Percentiles rank a stretch among this genome's conserved stretches.
These are phyloP conservation scores for Wallacemonas sp. DNA, from an alignment of 208 protist species.

Conservation along the genomic window DNA sequence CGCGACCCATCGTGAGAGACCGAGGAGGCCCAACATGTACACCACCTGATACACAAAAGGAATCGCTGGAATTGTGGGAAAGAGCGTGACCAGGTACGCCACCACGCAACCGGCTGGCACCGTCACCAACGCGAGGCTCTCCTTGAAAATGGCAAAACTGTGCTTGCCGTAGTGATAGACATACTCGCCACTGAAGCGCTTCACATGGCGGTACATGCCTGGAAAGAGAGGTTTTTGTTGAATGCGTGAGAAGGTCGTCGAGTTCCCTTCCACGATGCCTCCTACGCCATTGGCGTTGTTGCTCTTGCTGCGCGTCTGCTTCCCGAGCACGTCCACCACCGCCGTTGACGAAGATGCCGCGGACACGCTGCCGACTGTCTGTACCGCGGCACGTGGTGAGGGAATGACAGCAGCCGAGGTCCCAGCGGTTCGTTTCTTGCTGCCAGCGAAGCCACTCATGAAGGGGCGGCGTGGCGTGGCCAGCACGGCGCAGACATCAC, in stretches of 20 bases:
- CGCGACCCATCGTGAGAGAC: constrained; percentile 40
- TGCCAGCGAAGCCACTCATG: no score
- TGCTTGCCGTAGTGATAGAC: constrained; percentile 74
- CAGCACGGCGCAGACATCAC: no score
- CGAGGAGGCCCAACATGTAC: constrained; percentile 40
- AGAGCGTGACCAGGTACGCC: constrained; percentile 36
- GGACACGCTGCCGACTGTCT: neutral
- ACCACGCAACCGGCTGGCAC: constrained; percentile 61
- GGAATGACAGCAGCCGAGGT: no score
- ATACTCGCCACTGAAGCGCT: constrained; percentile 74
- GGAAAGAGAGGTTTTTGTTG: constrained; percentile 72
- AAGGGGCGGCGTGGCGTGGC: no score
- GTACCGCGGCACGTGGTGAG: neutral
- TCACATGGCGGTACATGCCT: constrained; percentile 48
- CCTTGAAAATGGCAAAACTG: constrained; percentile 61
- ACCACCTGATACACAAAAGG: constrained; percentile 40
- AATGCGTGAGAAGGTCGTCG: constrained; percentile 40
- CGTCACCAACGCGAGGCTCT: constrained; percentile 46
- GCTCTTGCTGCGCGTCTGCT: neutral
- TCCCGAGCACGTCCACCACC: neutral
- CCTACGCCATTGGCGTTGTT: no score
- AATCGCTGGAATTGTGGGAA: constrained; percentile 25
- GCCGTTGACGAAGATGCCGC: neutral
- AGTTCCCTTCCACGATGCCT: neutral
- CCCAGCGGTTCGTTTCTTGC: no score